A percentile compares a stretch with the other conserved stretches of the same genome.
Evolutionary conservation across 2,329 filamentous ascomycete species (phyloP).

Genomic region (Graphiopsis chlorocephala): DNA sequence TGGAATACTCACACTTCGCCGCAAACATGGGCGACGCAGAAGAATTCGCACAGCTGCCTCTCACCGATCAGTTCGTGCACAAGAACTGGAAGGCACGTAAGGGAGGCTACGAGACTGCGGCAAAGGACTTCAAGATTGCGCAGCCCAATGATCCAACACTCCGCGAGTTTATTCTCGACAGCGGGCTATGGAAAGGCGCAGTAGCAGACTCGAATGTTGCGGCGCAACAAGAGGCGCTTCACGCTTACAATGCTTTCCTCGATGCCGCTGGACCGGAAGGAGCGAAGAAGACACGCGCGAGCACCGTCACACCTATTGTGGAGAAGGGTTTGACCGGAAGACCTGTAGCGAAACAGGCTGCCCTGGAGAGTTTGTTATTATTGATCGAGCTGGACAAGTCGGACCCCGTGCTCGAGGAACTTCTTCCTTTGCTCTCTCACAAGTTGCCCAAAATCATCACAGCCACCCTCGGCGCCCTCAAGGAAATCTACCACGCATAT

Average conservation of each 20-base stretch:
- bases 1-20: not conserved
- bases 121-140: slow-evolving; percentile 79
- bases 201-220: slow-evolving; percentile 95
- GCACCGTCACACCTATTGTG: slow-evolving; percentile 73
- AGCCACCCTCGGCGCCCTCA: slow-evolving; percentile 71
- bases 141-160: slow-evolving; percentile 84
- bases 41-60: slow-evolving; percentile 74
- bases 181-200: slow-evolving; percentile 84
- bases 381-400: slow-evolving; percentile 88
- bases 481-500: slow-evolving; percentile 85
- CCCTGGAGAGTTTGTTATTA: slow-evolving; percentile 80
- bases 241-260: slow-evolving; percentile 83
- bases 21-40: slow-evolving; percentile 76
- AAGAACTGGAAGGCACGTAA: slow-evolving; percentile 99
- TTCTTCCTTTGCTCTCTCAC: slow-evolving; percentile 76
- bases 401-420: slow-evolving; percentile 82
- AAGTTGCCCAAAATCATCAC: slow-evolving; percentile 89
- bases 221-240: slow-evolving; percentile 89
- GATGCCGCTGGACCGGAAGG: slow-evolving; percentile 83
- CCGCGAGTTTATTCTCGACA: slow-evolving; percentile 80
- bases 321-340: slow-evolving; percentile 92
- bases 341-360: slow-evolving; percentile 81
- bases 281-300: slow-evolving; percentile 62
- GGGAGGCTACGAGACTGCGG: slow-evolving; percentile 87
- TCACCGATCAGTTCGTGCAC: slow-evolving; percentile 78